Evolutionary conservation across 176 grass and related monocot species (phyloP), one percentile per base, ranked within the genome.

Genomic region (Phyllostachys edulis): DNA sequence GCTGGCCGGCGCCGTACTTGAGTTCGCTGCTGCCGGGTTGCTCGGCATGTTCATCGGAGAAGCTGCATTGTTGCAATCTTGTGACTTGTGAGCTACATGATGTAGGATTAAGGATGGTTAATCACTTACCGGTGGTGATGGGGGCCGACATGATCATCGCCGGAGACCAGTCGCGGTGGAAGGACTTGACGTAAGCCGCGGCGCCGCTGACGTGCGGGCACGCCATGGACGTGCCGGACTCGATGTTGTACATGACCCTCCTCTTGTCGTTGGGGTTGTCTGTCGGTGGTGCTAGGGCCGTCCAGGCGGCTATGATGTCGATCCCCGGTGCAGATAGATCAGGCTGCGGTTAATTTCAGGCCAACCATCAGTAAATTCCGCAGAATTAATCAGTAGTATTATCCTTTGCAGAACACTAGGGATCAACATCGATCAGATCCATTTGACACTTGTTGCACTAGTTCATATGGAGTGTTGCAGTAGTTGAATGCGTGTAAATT

Each of bases 191-290:
- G 39, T 86, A 94, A 0, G 80, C 82, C 27, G 57, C 71, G 32
- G 15, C 71, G 7, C 69, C 71, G 5, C 56, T 73, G 1, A 47
- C 90, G 61, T 97, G 94, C 0, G 94, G 90, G 85, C 92, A 92
- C 6, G 94, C 78, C 88, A 97, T 92, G 57, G 92, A 94, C 71
- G 94, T 92, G 51, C 94, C 94, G 0, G 88, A 94, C 45, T 71
- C 29, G 73, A 90, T 83, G 79, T 78, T 93, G 85, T 83, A 90
- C 18, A 9, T 18, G 7, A 82, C 56, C 63, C 20, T 78, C 18
- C 59, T 36, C 7, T 57, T 67, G 62, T 84, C 62, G 23, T 80
- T 4, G 0, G 7, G 16, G 4, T 1, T 10, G 13, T 29, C 62
- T 2, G 82, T 5, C 46, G 65, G n/a, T 0, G 62, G 4, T 0